phyloP scores from a whole-genome alignment of 768 basidiomycete genomes.

The Trametes coccinea region DNA sequence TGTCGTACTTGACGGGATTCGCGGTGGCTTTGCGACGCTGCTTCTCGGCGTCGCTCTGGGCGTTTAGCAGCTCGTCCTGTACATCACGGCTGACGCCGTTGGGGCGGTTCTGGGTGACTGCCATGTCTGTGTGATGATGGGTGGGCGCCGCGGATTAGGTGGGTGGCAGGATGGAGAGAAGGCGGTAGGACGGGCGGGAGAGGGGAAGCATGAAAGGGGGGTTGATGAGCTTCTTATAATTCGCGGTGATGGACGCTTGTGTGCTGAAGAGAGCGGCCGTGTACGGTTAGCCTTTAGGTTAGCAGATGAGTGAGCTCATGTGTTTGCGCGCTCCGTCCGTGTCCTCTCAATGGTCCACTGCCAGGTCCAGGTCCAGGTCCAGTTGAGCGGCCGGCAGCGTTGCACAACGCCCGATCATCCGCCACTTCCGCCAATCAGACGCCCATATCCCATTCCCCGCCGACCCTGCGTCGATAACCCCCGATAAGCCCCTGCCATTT shows the following conservation, averaged over 20 bases:
- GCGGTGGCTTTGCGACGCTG: conserved; percentile 28
- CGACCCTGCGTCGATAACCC: neutral
- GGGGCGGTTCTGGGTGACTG: conserved; percentile 12
- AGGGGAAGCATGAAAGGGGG: conserved; percentile 1
- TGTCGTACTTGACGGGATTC: conserved; percentile 49
- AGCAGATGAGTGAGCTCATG: neutral
- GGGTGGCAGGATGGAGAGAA: neutral
- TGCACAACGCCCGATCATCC: neutral
- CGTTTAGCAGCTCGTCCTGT: conserved; percentile 43
- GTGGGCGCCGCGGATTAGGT: neutral
- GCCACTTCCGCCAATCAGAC: neutral
- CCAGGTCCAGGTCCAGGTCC: too few relatives aligned
- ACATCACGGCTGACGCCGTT: conserved; percentile 41
- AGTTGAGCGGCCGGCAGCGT: too few relatives aligned
- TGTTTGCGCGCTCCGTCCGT: neutral
- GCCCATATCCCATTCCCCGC: neutral
- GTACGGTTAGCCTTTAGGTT: neutral
- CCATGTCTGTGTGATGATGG: neutral
- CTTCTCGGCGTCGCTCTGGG: conserved; percentile 31
- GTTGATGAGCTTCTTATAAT: neutral
- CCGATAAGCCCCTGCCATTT: too few relatives aligned
- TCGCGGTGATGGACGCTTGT: neutral
- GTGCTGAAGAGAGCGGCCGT: too few relatives aligned
- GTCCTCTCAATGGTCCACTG: too few relatives aligned
- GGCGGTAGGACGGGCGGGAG: neutral